Percentiles rank a stretch among this genome's conserved stretches.
These are phyloP conservation scores for Mortierella polycephala DNA, from an alignment of 371 early-diverging fungal genomes.

Conservation along the genomic window DNA sequence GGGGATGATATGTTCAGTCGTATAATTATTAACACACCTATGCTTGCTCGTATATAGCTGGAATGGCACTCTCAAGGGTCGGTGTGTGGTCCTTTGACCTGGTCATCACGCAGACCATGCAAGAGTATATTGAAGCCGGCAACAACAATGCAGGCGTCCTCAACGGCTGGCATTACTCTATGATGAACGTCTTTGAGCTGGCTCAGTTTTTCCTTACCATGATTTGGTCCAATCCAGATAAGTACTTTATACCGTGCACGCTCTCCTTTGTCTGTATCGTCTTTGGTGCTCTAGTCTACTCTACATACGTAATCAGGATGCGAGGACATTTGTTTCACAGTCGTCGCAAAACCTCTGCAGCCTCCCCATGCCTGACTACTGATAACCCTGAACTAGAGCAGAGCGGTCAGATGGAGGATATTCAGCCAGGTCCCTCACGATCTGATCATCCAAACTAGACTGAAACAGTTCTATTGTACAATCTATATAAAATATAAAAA, in stretches of 20 bases:
- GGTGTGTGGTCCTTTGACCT: conserved; percentile 68
- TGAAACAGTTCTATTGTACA: not conserved
- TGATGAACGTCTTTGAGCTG: conserved; percentile 64
- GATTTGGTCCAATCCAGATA: conserved; percentile 55
- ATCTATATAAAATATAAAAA: conserved; percentile 1
- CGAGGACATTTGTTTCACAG: conserved; percentile 61
- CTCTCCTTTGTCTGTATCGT: conserved; percentile 55
- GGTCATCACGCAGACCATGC: conserved; percentile 62
- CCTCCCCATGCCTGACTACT: conserved; percentile 1
- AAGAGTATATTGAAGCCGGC: conserved; percentile 53
- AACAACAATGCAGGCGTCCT: conserved; percentile 51
- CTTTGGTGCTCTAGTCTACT: conserved; percentile 54
- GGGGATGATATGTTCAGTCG: too few species aligned
- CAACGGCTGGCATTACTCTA: conserved; percentile 59
- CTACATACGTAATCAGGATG: conserved; percentile 40
- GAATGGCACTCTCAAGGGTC: conserved; percentile 58
- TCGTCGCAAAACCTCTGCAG: conserved; percentile 21
- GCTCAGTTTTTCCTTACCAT: conserved; percentile 43
- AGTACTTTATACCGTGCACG: conserved; percentile 58
- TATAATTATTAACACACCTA: not conserved
- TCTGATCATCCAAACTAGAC: too few species aligned
- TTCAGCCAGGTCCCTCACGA: conserved; percentile 4
- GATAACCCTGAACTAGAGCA: conserved; percentile 2
- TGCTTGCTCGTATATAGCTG: conserved; percentile 17
- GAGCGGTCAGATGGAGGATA: conserved; percentile 31